Base-by-base conservation (phyloP, 768 basidiomycete species). In the Termitomyces sp. region DNA sequence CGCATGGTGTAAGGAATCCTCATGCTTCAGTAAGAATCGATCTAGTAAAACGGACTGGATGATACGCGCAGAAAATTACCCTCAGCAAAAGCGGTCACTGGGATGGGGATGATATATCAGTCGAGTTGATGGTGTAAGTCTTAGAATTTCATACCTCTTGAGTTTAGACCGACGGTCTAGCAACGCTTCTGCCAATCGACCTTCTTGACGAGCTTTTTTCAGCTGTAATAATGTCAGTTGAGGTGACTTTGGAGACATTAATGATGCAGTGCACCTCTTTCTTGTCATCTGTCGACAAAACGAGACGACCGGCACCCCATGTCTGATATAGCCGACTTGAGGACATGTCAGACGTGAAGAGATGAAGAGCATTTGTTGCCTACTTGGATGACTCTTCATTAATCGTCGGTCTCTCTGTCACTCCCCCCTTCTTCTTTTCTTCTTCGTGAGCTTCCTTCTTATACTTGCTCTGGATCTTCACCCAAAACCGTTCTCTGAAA, bases 401-500 rank as follows among this genome's bases (percentile, higher is more conserved):
- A 46, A 89, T 80, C 46, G 76, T 73, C 33, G 71, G 74, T 41
- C 74, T 75, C 54, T 75, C 76, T 55, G 77, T 69, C 47, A 77
- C 73, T 9, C 79, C 83, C 45, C 86, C 83, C 62, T 83, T 83
- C 67, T 82, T 86, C 71, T 84, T 84, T 67, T 89, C 86, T 68
- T 90, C 88, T 64, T 87, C 86, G 37, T 83, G 73, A 12, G 87
- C 91, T 68, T 95, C 92, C 65, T 82, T 82, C 75, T 93, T 86
- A 71, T 91, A 95, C 66, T 91, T 91, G 72, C 78, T 84, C 73
- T 97, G 94, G 17, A 96, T 84, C 73, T 91, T 91, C 56, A 94
- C 82, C 83, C 85, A 89, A 68, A 94, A 97, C 12, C 91, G 79
- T 66, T 96, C 93, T 47, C 78, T 75, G 66, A 94, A 94, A 4